Conservation (phyloP, 345 rosid species). For the Sisymbrium altissimum region DNA sequence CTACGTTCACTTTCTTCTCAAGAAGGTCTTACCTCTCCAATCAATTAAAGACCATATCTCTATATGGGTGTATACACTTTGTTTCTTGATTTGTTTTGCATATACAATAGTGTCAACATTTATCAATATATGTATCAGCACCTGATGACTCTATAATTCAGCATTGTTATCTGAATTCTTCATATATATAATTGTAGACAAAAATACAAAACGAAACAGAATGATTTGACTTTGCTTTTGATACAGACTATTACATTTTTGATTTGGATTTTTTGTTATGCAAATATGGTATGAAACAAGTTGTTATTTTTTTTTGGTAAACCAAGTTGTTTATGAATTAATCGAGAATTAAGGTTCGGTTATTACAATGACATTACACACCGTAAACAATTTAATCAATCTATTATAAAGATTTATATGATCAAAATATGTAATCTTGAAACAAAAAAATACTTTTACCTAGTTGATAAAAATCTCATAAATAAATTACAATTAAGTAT, state of each 20-base stretch:
- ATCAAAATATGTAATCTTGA: no score
- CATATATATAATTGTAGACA: not conserved
- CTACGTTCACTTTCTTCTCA: conserved; percentile 71
- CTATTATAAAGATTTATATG: no score
- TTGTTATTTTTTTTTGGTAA: no score
- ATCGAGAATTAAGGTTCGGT: no score
- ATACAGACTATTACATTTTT: not conserved
- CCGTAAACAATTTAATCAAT: no score
- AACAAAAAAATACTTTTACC: no score
- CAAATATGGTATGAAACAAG: not conserved
- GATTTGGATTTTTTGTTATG: not conserved
- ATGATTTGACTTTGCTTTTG: not conserved
- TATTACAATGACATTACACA: no score
- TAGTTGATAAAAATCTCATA: no score
- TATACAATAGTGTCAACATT: conserved; percentile 27
- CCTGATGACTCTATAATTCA: conserved; percentile 8
- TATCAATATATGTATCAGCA: conserved; percentile 6
- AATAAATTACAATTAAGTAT: no score
- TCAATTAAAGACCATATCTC: conserved; percentile 15
- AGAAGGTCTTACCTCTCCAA: conserved; percentile 84
- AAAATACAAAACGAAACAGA: not conserved
- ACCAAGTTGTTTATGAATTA: no score
- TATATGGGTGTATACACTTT: conserved; percentile 14
- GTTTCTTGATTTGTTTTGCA: conserved; percentile 22
- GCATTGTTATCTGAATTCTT: not conserved